Conservation (phyloP, 2,329 filamentous ascomycete species). For the Fusarium graminum region DNA sequence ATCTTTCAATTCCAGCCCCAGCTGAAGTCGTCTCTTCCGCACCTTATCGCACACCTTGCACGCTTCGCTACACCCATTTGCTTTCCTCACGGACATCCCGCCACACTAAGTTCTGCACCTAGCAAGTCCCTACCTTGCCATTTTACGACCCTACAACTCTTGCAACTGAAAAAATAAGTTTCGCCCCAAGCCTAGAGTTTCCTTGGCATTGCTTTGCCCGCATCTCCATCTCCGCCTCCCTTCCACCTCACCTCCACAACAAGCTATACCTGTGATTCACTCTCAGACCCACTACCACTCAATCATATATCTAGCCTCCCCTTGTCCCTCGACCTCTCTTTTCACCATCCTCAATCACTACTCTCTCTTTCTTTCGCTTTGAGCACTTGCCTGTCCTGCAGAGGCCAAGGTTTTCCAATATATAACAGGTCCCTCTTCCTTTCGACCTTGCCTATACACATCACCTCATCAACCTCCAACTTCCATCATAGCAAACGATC, state of each 20-base stretch:
- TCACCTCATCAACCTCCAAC: slow-evolving; percentile 11
- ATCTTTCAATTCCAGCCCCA: slow-evolving; percentile 41
- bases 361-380: slow-evolving; percentile 17
- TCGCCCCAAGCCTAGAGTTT: slow-evolving; percentile 38
- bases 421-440: slow-evolving; percentile 18
- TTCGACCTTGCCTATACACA: slow-evolving; percentile 5
- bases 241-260: slow-evolving; percentile 29
- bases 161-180: slow-evolving; percentile 17
- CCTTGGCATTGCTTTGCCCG: slow-evolving; percentile 25
- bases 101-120: slow-evolving; percentile 50
- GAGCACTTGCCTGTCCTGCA: slow-evolving; percentile 4
- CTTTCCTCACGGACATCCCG: slow-evolving; percentile 49
- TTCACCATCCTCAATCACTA: slow-evolving; percentile 23
- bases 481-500: slow-evolving; percentile 27
- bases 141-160: slow-evolving; percentile 31
- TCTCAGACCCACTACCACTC: slow-evolving; percentile 37
- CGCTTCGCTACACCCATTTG: slow-evolving; percentile 35
- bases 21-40: slow-evolving; percentile 35
- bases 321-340: slow-evolving; percentile 24
- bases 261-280: slow-evolving; percentile 33
- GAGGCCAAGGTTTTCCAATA: slow-evolving; percentile 14
- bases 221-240: slow-evolving; percentile 4
- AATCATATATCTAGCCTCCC: slow-evolving; percentile 47
- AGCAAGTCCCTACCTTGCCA: slow-evolving; percentile 29
- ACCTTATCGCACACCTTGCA: slow-evolving; percentile 30